phyloP scores from a whole-genome alignment of 768 basidiomycete genomes.

The Tricholoma furcatifolium region DNA sequence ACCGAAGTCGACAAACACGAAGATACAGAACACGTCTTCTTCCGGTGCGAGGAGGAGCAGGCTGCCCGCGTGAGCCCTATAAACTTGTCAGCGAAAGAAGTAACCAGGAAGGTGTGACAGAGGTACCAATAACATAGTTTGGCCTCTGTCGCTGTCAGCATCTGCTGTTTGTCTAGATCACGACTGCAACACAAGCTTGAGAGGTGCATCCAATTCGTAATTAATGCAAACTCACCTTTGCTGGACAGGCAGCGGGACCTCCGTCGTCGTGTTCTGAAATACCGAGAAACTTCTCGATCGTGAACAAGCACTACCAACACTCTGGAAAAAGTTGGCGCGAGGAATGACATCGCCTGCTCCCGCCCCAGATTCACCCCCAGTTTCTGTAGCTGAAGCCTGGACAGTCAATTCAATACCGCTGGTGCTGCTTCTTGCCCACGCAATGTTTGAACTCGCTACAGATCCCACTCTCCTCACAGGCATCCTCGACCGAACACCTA shows the following conservation, averaged over 20 bases:
- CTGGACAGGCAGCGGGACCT: constrained; percentile 28
- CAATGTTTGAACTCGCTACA: constrained; percentile 6
- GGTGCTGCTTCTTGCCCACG: background rate
- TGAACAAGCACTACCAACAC: constrained; percentile 51
- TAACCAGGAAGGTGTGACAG: background rate
- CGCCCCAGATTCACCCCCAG: too few species aligned
- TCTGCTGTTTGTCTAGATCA: constrained; percentile 24
- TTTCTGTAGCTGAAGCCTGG: background rate
- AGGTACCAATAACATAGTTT: constrained; percentile 57
- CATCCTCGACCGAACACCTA: background rate
- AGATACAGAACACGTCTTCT: constrained; percentile 91
- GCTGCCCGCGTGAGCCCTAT: constrained; percentile 70
- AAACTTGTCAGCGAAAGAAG: constrained; percentile 1
- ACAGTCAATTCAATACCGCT: background rate
- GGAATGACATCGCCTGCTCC: constrained; percentile 37
- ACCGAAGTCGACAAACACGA: constrained; percentile 59
- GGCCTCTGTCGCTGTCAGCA: constrained; percentile 20
- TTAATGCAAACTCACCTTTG: constrained; percentile 25
- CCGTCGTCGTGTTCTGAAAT: constrained; percentile 43
- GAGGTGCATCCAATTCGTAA: constrained; percentile 2
- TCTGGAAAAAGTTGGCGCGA: constrained; percentile 65
- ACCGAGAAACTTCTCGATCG: constrained; percentile 78
- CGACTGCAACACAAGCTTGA: constrained; percentile 17
- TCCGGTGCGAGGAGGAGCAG: constrained; percentile 75
- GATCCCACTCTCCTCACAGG: constrained; percentile 8